Evolutionary conservation across 306 rosid genomes (phyloP), one percentile per base, ranked within the genome.

Genomic region (Vigna nakashimae): DNA sequence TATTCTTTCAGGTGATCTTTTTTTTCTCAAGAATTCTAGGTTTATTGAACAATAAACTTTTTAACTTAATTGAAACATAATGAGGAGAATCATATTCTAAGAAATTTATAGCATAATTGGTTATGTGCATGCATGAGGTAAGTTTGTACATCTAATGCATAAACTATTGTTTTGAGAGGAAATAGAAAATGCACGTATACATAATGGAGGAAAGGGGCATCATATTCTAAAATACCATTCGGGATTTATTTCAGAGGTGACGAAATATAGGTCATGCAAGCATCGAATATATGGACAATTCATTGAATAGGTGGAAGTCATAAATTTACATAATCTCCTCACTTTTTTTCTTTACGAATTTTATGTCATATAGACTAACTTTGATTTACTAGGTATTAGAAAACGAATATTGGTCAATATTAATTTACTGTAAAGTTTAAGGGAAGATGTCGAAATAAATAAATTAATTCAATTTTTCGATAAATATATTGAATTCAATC

Each of bases 41-140:
- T 69, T 75, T 79, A 53, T 22, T 73, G 77, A 9, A 9, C 11
- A 40, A 9, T 40, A 34, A 30, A 5, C 34, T 30, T 30, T 30
- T 3, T 30, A 30, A 30, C 34, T 30, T 30, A 42, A 9, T 9
- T 42, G 12, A 62, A 76, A 70, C 79, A 75, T 48, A 55, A 66
- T 62, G 17, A 20, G 64, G 28, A 83, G 92, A 85, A 88, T 82
- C 91, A 5, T 81, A 85, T 90, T 87, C 95, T 77, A 18, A 38
- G 69, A 84, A 68, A 76, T 62, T 74, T 63, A 28, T 40, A 51
- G 56, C 4, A 60, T 1, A 67, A 26, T 68, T 32, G 15, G 18
- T 30, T 24, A 11, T 4, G 43, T 66, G 12, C 20, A 43, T 57
- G 62, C 73, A 78, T 24, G 79, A 38, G 49, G 45, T 48, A 9